A percentile compares a stretch with the other conserved stretches of the same genome.
These are phyloP conservation scores for Mycena amicta DNA, from an alignment of 768 basidiomycete genomes.

Conservation along the genomic window DNA sequence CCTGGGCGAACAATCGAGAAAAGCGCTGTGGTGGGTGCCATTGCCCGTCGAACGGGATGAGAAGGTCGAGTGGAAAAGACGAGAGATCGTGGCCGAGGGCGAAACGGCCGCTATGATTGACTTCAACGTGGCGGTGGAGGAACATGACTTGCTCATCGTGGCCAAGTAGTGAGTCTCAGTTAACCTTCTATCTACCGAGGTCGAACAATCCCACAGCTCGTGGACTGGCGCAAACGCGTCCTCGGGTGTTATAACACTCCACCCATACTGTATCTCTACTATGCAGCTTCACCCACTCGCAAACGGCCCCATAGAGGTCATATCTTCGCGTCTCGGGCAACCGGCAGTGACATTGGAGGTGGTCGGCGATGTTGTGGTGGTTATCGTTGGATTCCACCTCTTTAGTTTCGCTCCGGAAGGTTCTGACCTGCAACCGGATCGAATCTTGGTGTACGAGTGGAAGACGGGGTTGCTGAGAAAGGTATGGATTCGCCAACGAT, in stretches of 20 bases:
- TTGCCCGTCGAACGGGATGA: neutral
- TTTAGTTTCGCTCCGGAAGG: neutral
- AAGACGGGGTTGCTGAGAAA: constrained; percentile 36
- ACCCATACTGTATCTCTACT: constrained; percentile 37
- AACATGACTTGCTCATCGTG: constrained; percentile 20
- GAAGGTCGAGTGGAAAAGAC: neutral
- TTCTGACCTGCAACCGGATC: constrained; percentile 17
- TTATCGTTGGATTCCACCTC: constrained; percentile 18
- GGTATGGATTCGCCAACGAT: constrained; percentile 27
- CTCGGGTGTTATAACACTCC: constrained; percentile 16
- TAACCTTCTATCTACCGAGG: neutral
- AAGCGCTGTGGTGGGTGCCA: neutral
- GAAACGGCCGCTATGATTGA: constrained; percentile 11
- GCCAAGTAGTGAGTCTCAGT: constrained; percentile 13
- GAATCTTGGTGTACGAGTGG: constrained; percentile 48
- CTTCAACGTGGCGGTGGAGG: constrained; percentile 15
- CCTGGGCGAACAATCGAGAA: too few species aligned
- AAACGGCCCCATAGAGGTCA: constrained; percentile 30
- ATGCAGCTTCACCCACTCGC: constrained; percentile 39
- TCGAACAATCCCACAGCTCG: neutral
- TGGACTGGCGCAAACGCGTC: neutral
- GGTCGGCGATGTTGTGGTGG: constrained; percentile 46
- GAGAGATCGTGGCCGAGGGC: too few species aligned
- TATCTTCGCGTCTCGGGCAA: constrained; percentile 24
- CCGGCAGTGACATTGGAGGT: constrained; percentile 45